Evolutionary conservation across 331 rosid species (phyloP).

Genomic region (Pyracantha coccinea): DNA sequence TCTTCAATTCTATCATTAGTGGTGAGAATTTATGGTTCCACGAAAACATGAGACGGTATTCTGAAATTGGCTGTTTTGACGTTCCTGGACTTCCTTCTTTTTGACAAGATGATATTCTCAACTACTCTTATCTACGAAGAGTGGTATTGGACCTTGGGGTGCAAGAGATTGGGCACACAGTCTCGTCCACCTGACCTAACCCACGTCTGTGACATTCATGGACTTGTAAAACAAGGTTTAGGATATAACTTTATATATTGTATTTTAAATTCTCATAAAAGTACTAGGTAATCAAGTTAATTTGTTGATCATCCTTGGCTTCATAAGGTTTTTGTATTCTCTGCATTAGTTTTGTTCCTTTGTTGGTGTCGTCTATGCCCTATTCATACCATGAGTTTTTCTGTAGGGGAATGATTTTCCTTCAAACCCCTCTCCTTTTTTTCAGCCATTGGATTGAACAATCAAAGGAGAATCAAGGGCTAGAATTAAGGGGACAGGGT

Average conservation of each 20-base stretch:
- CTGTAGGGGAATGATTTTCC: too few relatives aligned
- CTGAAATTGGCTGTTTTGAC: background rate
- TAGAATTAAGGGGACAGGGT: too few relatives aligned
- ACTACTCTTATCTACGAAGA: too few relatives aligned
- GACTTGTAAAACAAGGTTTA: background rate
- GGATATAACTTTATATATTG: background rate
- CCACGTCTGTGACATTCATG: background rate
- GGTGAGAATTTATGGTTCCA: background rate
- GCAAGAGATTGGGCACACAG: too few relatives aligned
- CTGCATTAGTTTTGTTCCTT: background rate
- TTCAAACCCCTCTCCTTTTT: too few relatives aligned
- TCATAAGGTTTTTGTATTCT: background rate
- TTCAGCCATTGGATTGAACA: too few relatives aligned
- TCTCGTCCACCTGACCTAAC: too few relatives aligned
- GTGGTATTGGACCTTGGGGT: too few relatives aligned
- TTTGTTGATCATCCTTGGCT: background rate
- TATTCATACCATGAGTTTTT: background rate
- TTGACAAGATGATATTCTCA: too few relatives aligned
- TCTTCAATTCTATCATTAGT: background rate
- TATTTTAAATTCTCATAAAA: background rate
- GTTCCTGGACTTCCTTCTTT: too few relatives aligned
- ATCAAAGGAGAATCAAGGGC: too few relatives aligned
- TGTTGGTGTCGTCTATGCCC: background rate
- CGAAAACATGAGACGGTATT: background rate
- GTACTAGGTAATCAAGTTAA: background rate